A percentile compares a stretch with the other conserved stretches of the same genome.
These are phyloP conservation scores for Moesziomyces parantarcticus DNA, from an alignment of 1,284 basidiomycete species.

Conservation along the genomic window DNA sequence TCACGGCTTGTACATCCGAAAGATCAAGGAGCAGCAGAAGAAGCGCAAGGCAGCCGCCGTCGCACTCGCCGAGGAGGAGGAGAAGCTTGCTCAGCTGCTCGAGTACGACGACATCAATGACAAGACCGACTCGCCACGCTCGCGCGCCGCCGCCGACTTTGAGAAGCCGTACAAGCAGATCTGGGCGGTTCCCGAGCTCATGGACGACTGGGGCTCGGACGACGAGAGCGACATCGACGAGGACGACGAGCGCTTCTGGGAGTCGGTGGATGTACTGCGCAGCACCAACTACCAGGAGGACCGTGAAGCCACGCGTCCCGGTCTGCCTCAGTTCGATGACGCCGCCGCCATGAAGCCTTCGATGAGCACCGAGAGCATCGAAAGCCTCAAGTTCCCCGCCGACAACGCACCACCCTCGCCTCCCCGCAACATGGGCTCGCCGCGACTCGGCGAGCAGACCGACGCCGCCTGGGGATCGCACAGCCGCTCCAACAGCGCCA, in stretches of 20 bases:
- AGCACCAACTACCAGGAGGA: constrained; percentile 38
- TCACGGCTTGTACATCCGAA: constrained; percentile 47
- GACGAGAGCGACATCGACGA: constrained; percentile 43
- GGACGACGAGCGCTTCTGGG: constrained; percentile 49
- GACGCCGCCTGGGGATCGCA: constrained; percentile 11
- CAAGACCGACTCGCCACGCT: constrained; percentile 20
- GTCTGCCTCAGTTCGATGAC: constrained; percentile 35
- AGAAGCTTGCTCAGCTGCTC: constrained; percentile 15
- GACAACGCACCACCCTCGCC: not conserved
- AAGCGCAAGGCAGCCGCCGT: constrained; percentile 32
- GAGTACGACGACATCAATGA: constrained; percentile 34
- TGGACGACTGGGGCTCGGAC: constrained; percentile 47
- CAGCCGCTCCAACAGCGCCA: constrained; percentile 25
- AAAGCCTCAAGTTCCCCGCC: constrained; percentile 10
- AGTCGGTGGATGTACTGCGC: constrained; percentile 40
- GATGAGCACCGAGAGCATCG: constrained; percentile 13
- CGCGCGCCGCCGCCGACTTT: constrained; percentile 31
- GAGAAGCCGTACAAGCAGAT: constrained; percentile 49
- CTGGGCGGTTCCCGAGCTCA: constrained; percentile 49
- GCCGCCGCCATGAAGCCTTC: constrained; percentile 25
- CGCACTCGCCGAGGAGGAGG: constrained; percentile 26
- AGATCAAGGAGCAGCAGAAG: constrained; percentile 41
- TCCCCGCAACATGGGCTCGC: constrained; percentile 6
- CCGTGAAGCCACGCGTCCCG: constrained; percentile 25
- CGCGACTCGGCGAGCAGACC: not conserved